A percentile compares a stretch with the other conserved stretches of the same genome.
These are phyloP conservation scores for Phaseolus coccineus DNA, from an alignment of 331 rosid genomes.

Conservation along the genomic window DNA sequence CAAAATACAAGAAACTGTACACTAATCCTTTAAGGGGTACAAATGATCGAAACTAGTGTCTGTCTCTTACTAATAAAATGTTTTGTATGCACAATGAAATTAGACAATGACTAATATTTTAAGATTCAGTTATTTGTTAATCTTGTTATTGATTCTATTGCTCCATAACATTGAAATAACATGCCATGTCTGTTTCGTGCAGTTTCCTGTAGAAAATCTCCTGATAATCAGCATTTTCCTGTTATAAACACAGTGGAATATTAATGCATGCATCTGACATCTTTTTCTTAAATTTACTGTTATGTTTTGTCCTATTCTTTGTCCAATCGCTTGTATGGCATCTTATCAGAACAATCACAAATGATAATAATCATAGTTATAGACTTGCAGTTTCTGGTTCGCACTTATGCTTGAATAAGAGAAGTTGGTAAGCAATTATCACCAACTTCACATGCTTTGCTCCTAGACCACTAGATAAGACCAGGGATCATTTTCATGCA, in stretches of 20 bases:
- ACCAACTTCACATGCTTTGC: neutral
- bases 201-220: neutral
- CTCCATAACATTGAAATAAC: neutral
- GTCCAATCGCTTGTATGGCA: neutral
- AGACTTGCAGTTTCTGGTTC: neutral
- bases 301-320: neutral
- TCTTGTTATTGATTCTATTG: neutral
- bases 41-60: too few relatives aligned
- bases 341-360: neutral
- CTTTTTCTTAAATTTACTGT: neutral
- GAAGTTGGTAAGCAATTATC: neutral
- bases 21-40: too few relatives aligned
- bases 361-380: neutral
- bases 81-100: too few relatives aligned
- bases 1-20: too few relatives aligned
- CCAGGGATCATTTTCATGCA: neutral
- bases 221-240: neutral
- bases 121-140: neutral
- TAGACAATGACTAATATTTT: neutral
- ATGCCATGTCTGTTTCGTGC: neutral
- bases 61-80: too few relatives aligned
- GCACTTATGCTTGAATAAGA: neutral
- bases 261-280: conserved; percentile 8
- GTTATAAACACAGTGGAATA: neutral
- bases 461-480: neutral